Evolutionary conservation across 179 eudicot species (phyloP).

Genomic region (Corrigiola litoralis): DNA sequence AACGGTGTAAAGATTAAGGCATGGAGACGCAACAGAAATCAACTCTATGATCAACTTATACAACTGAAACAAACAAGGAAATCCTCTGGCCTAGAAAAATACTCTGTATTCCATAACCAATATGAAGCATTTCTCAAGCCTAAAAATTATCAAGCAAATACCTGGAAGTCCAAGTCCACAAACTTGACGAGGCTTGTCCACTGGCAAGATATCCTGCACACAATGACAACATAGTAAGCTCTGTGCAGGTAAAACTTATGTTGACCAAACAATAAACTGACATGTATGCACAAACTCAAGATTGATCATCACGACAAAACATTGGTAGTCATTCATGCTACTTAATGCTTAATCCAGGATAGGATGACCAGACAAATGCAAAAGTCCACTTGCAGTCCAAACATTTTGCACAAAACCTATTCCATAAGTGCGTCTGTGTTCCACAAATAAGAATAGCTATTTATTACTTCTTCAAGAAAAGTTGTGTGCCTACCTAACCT

Average conservation of each 20-base stretch:
- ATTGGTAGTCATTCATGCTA: too few species aligned
- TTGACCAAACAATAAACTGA: too few species aligned
- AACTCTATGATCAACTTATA: background rate
- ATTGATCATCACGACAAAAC: too few species aligned
- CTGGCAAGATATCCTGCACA: conserved; percentile 61
- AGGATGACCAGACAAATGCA: background rate
- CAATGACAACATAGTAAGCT: conserved; percentile 14
- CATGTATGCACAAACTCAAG: background rate
- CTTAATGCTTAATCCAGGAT: background rate
- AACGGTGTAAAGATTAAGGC: too few species aligned
- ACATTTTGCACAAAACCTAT: background rate
- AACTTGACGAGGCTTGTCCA: conserved; percentile 71
- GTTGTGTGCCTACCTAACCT: too few species aligned
- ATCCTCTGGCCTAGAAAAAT: too few species aligned
- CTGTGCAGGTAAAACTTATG: too few species aligned
- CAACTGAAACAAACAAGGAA: too few species aligned
- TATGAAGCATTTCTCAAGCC: background rate
- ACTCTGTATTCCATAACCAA: background rate
- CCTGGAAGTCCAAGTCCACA: conserved; percentile 85
- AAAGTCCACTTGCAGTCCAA: background rate
- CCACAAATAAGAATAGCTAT: too few species aligned
- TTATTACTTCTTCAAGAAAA: background rate
- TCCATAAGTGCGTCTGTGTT: background rate
- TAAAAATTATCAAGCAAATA: conserved; percentile 14
- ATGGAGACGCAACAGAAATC: background rate